Base-by-base conservation (phyloP, 257 asterid genomes). In the Euphrasia confusa region DNA sequence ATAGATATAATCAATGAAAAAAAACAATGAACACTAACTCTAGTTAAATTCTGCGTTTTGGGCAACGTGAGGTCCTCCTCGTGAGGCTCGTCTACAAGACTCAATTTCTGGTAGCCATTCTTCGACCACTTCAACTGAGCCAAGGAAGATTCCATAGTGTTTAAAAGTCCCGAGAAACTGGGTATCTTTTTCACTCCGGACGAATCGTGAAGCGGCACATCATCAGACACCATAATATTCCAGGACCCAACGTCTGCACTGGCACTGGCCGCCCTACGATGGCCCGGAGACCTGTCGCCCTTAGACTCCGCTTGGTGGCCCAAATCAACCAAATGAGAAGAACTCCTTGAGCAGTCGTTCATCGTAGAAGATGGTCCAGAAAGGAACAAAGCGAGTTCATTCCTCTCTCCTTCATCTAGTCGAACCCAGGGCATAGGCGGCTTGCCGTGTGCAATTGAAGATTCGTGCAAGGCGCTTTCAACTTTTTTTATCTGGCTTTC, bases 241-340 rank as follows among this genome's bases (percentile, higher is more conserved):
- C 90, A 92, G 11, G 89, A 68, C 55, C 91, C 75, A 57, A 86
- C 84, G 70, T 89, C 97, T 68, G 97, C 96, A 84, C 81, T 71
- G 9, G 96, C 99, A 84, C 99, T 89, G 72, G 96, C 97, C 4
- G 93, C 74, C 77, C 98, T 89, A 59, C 97, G 89, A 49, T 83
- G 97, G n/a, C 95, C 94, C 5, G 79, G 62, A 35, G 63, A 54
- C 79, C 73, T 81, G 58, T 78, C 95, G 35, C 72, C 86, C 68
- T 44, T 74, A 68, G 66, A 75, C 71, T 81, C 92, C 61, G 64
- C 76, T 63, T 65, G 78, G 65, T 63, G 78, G 65, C 64, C 68
- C 78, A 75, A 72, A 26, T 74, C 90, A 28, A 77, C 80, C 50
- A 83, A 76, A 72, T 78, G 72, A 67, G 77, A 66, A 9, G 84